Percentiles rank a stretch among this genome's conserved stretches.
Evolutionary conservation across 805 yeast genomes (phyloP).

Genomic region (Metschnikowia matae): DNA sequence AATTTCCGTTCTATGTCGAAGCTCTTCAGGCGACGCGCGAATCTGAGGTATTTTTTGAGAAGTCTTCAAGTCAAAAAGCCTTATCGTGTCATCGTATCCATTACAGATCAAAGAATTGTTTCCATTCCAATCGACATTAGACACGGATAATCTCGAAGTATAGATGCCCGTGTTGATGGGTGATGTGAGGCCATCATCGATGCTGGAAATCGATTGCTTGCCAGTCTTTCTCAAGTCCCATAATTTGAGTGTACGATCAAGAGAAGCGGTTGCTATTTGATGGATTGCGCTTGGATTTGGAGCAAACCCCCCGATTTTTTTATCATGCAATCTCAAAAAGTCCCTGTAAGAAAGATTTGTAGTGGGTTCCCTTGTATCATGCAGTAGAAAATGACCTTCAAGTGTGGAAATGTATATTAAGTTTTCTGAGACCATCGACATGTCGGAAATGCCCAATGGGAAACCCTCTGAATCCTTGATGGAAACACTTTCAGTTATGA

Average conservation of each 20-base stretch:
- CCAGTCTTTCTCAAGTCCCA: slow-evolving; percentile 76
- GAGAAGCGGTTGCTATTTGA: slow-evolving; percentile 81
- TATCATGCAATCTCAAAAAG: slow-evolving; percentile 69
- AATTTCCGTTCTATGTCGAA: slow-evolving; percentile 25
- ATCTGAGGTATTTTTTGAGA: not conserved
- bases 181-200: slow-evolving; percentile 21
- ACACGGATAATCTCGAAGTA: slow-evolving; percentile 72
- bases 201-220: slow-evolving; percentile 10
- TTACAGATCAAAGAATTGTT: slow-evolving; percentile 76
- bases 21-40: not conserved
- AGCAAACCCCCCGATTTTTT: slow-evolving; percentile 87
- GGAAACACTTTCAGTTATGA: slow-evolving; percentile 48
- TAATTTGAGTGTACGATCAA: slow-evolving; percentile 76
- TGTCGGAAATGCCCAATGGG: slow-evolving; percentile 67
- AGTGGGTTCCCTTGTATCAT: slow-evolving; percentile 57
- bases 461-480: slow-evolving; percentile 49
- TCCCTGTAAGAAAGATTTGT: slow-evolving; percentile 20
- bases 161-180: slow-evolving; percentile 59
- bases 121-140: slow-evolving; percentile 78
- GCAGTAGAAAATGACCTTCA: slow-evolving; percentile 71
- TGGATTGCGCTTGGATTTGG: slow-evolving; percentile 64
- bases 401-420: slow-evolving; percentile 71
- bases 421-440: slow-evolving; percentile 50
- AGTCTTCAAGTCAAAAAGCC: slow-evolving; percentile 9
- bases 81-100: slow-evolving; percentile 57